phyloP scores from a whole-genome alignment of 148 eudicot species.

The Silene conica region DNA sequence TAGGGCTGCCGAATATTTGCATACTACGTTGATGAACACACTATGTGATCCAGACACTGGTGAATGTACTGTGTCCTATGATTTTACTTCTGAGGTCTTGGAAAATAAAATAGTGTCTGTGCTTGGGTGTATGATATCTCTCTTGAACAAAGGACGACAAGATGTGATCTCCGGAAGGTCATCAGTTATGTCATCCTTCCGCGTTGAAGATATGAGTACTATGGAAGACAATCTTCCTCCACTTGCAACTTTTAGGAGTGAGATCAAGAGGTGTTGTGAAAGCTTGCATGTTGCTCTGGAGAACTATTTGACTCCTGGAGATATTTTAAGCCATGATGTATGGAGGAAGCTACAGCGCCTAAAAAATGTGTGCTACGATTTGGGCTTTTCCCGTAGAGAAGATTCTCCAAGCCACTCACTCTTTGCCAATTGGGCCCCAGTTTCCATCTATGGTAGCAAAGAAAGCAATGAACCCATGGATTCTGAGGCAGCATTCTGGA shows the following conservation, averaged over 20 bases:
- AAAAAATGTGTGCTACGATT: conserved; percentile 83
- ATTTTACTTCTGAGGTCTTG: conserved; percentile 56
- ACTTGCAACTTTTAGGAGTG: conserved; percentile 75
- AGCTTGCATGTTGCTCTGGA: conserved; percentile 94
- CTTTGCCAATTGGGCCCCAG: conserved; percentile 84
- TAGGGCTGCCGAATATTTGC: conserved; percentile 81
- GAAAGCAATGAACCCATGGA: conserved; percentile 37
- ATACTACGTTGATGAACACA: conserved; percentile 75
- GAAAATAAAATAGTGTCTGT: conserved; percentile 89
- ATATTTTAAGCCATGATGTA: conserved; percentile 48
- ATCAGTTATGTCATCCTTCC: conserved; percentile 44
- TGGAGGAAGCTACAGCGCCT: conserved; percentile 86
- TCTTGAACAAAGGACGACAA: conserved; percentile 78
- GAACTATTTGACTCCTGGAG: conserved; percentile 63
- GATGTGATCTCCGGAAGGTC: conserved; percentile 89
- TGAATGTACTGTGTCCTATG: conserved; percentile 83
- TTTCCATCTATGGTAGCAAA: conserved; percentile 50
- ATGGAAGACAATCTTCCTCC: conserved; percentile 77
- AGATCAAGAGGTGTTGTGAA: conserved; percentile 94
- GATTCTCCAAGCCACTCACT: conserved; percentile 62
- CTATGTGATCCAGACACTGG: conserved; percentile 88
- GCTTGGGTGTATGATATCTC: conserved; percentile 96
- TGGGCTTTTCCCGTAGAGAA: conserved; percentile 77
- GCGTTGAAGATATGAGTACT: conserved; percentile 40
- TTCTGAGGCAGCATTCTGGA: conserved; percentile 72